phyloP scores from a whole-genome alignment of 129 eudicot genomes.

The Artemisia annua region DNA sequence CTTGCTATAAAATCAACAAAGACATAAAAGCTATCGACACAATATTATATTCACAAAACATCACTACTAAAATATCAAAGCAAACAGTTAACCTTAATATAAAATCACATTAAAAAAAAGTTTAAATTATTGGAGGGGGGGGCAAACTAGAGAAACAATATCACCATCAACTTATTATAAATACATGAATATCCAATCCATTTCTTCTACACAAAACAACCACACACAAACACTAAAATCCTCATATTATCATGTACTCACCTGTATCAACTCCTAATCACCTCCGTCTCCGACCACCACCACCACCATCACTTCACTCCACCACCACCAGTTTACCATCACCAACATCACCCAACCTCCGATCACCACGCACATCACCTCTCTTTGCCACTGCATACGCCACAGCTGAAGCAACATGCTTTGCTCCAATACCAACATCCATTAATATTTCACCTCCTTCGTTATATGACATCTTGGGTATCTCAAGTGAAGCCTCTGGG shows the following conservation, averaged over 20 bases:
- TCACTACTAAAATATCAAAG: too few species aligned
- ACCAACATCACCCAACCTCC: constrained; percentile 30
- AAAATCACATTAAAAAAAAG: too few species aligned
- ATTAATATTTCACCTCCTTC: constrained; percentile 36
- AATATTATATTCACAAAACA: too few species aligned
- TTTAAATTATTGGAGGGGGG: too few species aligned
- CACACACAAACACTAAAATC: not conserved
- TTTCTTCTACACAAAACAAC: constrained; percentile 25
- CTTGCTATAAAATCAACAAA: constrained; percentile 23
- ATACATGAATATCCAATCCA: not conserved
- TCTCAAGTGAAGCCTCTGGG: constrained; percentile 37
- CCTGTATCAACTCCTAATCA: constrained; percentile 26
- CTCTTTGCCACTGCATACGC: constrained; percentile 40
- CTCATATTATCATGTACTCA: constrained; percentile 23
- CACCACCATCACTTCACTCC: constrained; percentile 20
- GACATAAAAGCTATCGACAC: too few species aligned
- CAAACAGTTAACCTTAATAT: too few species aligned
- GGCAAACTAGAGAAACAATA: too few species aligned
- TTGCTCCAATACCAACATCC: constrained; percentile 13
- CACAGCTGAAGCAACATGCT: constrained; percentile 27
- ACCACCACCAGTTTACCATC: constrained; percentile 11
- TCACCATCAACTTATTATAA: too few species aligned
- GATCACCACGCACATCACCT: constrained; percentile 31
- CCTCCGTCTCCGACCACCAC: constrained; percentile 36
- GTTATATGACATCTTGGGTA: constrained; percentile 46